A percentile compares a stretch with the other conserved stretches of the same genome.
phyloP scores from a whole-genome alignment of 129 eudicot species.

The Calendula officinalis region DNA sequence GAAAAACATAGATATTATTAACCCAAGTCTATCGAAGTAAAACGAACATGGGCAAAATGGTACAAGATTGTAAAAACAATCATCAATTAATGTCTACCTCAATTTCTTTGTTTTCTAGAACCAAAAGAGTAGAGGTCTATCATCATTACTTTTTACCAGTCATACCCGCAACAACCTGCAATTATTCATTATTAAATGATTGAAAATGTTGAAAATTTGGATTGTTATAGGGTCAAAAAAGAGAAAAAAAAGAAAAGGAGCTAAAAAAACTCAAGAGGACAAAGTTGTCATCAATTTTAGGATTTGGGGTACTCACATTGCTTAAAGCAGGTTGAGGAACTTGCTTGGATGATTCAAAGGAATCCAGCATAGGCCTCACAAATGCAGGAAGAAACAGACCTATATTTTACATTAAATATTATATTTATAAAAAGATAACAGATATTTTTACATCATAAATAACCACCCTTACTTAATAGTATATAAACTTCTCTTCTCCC shows the following conservation, averaged over 20 bases:
- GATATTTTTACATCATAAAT: neutral
- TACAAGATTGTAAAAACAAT: constrained; percentile 21
- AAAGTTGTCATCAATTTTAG: neutral
- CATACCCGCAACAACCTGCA: constrained; percentile 67
- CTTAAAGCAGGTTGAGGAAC: constrained; percentile 73
- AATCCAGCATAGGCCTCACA: constrained; percentile 88
- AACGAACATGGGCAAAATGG: constrained; percentile 14
- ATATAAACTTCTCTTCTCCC: neutral
- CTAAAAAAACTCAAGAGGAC: neutral
- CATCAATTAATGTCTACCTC: constrained; percentile 14
- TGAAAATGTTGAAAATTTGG: neutral
- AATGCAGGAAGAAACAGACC: constrained; percentile 96
- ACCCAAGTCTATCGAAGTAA: constrained; percentile 19
- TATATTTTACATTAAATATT: constrained; percentile 27
- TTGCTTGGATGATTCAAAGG: constrained; percentile 70
- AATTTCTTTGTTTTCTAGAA: constrained; percentile 20
- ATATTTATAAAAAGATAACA: neutral
- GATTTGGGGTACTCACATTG: constrained; percentile 55
- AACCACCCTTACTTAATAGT: neutral
- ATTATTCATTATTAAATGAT: constrained; percentile 3
- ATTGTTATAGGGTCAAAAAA: neutral
- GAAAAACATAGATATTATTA: constrained; percentile 25
- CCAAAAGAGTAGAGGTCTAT: constrained; percentile 18
- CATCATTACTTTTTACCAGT: constrained; percentile 55
- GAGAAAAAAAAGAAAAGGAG: too few species aligned